These are phyloP conservation scores for Mucor saturninus DNA, from an alignment of 371 early-diverging fungal genomes.

Conservation along the genomic window DNA sequence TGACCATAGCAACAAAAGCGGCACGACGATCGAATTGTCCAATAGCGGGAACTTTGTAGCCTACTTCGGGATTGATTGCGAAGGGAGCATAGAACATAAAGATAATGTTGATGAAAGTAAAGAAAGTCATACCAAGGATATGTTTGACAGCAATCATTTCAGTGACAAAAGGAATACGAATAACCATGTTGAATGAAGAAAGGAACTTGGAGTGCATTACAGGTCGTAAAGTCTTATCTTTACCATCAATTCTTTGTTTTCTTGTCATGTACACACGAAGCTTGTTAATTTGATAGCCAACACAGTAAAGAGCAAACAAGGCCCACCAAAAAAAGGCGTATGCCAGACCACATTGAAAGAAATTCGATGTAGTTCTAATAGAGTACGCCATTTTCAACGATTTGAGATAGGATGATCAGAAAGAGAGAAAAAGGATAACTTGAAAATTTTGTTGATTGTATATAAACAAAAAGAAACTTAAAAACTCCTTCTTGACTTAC, in stretches of 20 bases:
- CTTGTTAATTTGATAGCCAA: slow-evolving; percentile 38
- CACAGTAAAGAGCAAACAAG: slow-evolving; percentile 46
- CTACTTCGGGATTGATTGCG: slow-evolving; percentile 6
- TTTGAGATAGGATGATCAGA: neutral
- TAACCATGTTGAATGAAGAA: slow-evolving; percentile 1
- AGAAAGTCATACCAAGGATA: slow-evolving; percentile 37
- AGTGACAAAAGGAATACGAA: slow-evolving; percentile 47
- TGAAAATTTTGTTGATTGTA: neutral
- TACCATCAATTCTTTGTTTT: slow-evolving; percentile 23
- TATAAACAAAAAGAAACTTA: neutral
- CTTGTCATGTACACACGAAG: slow-evolving; percentile 33
- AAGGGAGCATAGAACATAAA: slow-evolving; percentile 43
- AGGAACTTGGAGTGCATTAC: neutral
- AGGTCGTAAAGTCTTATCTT: neutral
- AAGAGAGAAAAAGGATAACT: neutral
- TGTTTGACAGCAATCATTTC: slow-evolving; percentile 47
- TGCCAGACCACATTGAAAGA: slow-evolving; percentile 31
- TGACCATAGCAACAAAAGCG: slow-evolving; percentile 50
- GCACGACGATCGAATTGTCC: slow-evolving; percentile 50
- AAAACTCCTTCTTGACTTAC: neutral
- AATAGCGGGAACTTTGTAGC: slow-evolving; percentile 25
- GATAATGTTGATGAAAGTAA: slow-evolving; percentile 38
- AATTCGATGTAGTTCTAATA: slow-evolving; percentile 27
- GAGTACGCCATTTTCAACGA: slow-evolving; percentile 10
- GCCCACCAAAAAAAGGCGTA: slow-evolving; percentile 53